These are phyloP conservation scores for Fraxinus baroniana DNA, from an alignment of 305 asterid genomes.

Conservation along the genomic window DNA sequence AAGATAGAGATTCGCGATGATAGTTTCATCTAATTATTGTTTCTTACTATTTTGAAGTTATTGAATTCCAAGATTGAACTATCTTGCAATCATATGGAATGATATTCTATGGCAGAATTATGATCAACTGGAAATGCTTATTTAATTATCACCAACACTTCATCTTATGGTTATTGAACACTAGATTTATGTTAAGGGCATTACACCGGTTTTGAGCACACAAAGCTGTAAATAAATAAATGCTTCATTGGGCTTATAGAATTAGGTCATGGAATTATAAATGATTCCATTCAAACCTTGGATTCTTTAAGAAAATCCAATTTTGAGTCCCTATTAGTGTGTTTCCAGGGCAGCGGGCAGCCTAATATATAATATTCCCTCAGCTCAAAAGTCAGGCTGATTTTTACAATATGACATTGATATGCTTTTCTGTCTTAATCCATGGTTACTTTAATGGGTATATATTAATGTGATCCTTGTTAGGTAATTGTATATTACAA, in stretches of 20 bases:
- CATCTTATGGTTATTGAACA: neutral
- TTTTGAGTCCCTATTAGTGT: too few relatives aligned
- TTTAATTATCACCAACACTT: neutral
- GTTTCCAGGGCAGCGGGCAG: too few relatives aligned
- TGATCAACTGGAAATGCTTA: neutral
- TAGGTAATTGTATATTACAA: constrained; percentile 77
- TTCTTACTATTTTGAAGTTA: neutral
- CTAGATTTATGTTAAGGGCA: neutral
- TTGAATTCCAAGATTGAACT: neutral
- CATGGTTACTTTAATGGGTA: neutral
- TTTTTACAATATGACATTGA: neutral
- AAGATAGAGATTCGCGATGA: constrained; percentile 7
- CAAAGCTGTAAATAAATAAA: neutral
- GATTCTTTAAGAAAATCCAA: neutral
- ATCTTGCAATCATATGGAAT: neutral
- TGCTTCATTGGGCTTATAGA: neutral
- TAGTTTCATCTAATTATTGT: neutral
- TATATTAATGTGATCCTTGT: neutral
- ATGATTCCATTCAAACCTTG: neutral
- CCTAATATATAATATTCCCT: too few relatives aligned
- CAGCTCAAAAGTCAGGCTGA: neutral
- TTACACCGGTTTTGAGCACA: neutral
- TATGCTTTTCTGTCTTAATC: neutral
- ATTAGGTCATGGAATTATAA: neutral
- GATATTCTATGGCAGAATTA: neutral